These are phyloP conservation scores for Nicotiana paniculata DNA, from an alignment of 257 asterid genomes.

Conservation along the genomic window DNA sequence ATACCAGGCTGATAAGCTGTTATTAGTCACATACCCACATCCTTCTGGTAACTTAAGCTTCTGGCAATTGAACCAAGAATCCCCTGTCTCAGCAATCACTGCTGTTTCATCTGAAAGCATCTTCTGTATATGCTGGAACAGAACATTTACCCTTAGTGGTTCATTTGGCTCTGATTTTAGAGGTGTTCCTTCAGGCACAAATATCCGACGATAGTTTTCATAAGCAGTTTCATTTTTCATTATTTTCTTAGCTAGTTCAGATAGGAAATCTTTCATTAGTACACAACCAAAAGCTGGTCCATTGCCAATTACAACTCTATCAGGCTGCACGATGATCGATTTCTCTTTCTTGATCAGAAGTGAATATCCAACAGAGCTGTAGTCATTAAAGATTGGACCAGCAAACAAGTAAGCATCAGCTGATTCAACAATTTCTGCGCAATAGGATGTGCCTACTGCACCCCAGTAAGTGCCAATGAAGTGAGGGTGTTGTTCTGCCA, in stretches of 20 bases:
- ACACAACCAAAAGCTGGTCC: constrained; percentile 81
- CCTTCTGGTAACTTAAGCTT: constrained; percentile 75
- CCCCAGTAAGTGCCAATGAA: constrained; percentile 90
- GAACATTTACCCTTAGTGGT: constrained; percentile 61
- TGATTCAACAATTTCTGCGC: constrained; percentile 80
- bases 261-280: constrained; percentile 58
- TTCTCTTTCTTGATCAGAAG: constrained; percentile 72
- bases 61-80: constrained; percentile 93
- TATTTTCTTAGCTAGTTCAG: constrained; percentile 43
- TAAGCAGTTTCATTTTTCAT: constrained; percentile 42
- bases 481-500: constrained; percentile 64
- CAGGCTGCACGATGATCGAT: constrained; percentile 66
- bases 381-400: constrained; percentile 81
- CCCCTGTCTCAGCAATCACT: constrained; percentile 84
- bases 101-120: constrained; percentile 50
- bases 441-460: constrained; percentile 68
- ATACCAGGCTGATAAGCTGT: neutral
- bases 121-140: constrained; percentile 68
- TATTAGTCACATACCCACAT: constrained; percentile 51
- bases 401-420: constrained; percentile 70
- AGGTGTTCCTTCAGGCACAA: constrained; percentile 71
- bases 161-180: constrained; percentile 48
- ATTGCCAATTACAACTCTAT: constrained; percentile 50
- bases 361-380: constrained; percentile 80
- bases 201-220: constrained; percentile 61